Conservation (phyloP, 164 flowering plant species). For the Chimonanthus salicifolius region DNA sequence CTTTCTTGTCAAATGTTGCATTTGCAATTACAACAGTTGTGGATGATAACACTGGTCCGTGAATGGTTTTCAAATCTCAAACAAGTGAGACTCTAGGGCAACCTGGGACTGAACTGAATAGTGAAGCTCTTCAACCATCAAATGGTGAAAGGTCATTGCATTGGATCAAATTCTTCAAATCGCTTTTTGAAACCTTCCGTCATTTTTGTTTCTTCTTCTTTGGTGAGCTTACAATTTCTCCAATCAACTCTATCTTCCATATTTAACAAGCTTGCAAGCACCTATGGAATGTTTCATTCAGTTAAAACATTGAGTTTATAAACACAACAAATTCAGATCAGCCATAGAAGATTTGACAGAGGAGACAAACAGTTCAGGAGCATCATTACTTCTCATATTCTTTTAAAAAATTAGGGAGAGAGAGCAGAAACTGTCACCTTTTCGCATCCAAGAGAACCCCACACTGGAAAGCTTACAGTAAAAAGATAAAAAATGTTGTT, state of each 20-base stretch:
- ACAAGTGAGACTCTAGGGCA: neutral
- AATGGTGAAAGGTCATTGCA: slow-evolving; percentile 20
- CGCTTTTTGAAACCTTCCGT: slow-evolving; percentile 56
- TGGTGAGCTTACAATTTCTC: slow-evolving; percentile 67
- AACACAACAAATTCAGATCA: neutral
- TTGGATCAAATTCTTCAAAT: slow-evolving; percentile 66
- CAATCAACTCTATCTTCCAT: slow-evolving; percentile 81
- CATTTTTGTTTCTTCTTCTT: slow-evolving; percentile 73
- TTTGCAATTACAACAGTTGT: too few species aligned
- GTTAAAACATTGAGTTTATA: neutral
- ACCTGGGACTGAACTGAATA: neutral
- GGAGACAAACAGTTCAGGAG: too few species aligned
- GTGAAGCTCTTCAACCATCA: neutral
- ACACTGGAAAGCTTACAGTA: too few species aligned
- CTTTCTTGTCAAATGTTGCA: too few species aligned
- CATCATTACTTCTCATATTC: too few species aligned
- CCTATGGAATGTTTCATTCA: slow-evolving; percentile 39
- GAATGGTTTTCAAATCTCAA: too few species aligned
- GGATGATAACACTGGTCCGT: too few species aligned
- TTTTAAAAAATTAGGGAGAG: too few species aligned
- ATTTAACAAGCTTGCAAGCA: slow-evolving; percentile 75
- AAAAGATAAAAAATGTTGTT: too few species aligned
- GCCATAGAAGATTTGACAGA: too few species aligned
- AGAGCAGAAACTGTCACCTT: too few species aligned
- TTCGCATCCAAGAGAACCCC: too few species aligned